Percentiles rank a stretch among this genome's conserved stretches.
phyloP scores from a whole-genome alignment of 352 stramenopile genomes.

The Globisporangium ultimum region DNA sequence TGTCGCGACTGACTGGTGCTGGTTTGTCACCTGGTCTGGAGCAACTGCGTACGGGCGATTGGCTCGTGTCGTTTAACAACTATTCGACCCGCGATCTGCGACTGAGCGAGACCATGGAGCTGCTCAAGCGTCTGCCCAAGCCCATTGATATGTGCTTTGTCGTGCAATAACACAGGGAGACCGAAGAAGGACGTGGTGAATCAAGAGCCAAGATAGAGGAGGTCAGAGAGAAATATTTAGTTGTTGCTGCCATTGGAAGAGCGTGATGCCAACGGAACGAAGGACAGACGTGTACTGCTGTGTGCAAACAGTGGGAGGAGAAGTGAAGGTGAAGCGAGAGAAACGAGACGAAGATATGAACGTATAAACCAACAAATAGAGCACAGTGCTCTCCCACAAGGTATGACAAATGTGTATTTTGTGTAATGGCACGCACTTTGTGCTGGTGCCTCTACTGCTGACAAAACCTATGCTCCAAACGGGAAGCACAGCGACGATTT shows the following conservation, averaged over 20 bases:
- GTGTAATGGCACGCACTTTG: background rate
- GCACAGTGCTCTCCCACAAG: too few relatives aligned
- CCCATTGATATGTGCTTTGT: constrained; percentile 80
- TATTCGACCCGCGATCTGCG: constrained; percentile 53
- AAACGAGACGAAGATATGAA: too few relatives aligned
- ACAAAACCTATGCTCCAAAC: too few relatives aligned
- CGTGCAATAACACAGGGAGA: constrained; percentile 35
- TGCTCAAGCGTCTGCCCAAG: constrained; percentile 75
- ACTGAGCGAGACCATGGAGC: constrained; percentile 75
- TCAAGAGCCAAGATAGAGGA: background rate
- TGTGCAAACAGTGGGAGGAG: too few relatives aligned
- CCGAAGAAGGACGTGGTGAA: background rate
- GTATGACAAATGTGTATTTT: background rate
- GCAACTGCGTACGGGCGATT: constrained; percentile 66
- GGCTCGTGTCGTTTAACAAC: constrained; percentile 76
- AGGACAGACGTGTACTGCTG: too few relatives aligned
- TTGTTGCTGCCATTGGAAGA: background rate
- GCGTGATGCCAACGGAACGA: too few relatives aligned
- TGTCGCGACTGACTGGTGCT: constrained; percentile 68
- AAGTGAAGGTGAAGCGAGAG: too few relatives aligned
- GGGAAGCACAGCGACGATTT: too few relatives aligned
- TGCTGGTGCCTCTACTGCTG: background rate
- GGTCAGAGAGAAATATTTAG: background rate
- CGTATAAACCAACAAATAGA: too few relatives aligned
- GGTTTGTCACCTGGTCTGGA: constrained; percentile 62